Percentiles rank a stretch among this genome's conserved stretches.
These are phyloP conservation scores for Sporothrix sp. DNA, from an alignment of 2,329 filamentous ascomycete genomes.

Conservation along the genomic window DNA sequence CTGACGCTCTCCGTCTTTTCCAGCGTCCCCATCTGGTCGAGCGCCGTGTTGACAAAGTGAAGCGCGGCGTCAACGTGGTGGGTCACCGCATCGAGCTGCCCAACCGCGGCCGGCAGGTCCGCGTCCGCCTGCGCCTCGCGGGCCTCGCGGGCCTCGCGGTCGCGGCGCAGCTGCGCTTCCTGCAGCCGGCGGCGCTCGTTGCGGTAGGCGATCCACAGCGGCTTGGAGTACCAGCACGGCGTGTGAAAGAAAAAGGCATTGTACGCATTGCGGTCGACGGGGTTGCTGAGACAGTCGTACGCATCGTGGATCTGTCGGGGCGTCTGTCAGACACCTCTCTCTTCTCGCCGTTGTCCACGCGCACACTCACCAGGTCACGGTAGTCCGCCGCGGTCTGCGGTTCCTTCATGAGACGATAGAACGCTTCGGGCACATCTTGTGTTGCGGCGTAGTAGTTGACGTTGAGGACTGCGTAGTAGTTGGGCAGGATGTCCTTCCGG, in stretches of 20 bases:
- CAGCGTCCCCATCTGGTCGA: too few relatives aligned
- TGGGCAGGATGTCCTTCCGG: neutral
- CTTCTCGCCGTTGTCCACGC: neutral
- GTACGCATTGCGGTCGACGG: slow-evolving; percentile 5
- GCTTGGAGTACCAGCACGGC: slow-evolving; percentile 9
- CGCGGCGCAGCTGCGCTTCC: neutral
- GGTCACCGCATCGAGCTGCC: neutral
- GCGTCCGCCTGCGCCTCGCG: too few relatives aligned
- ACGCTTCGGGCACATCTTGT: neutral
- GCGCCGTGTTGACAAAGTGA: too few relatives aligned
- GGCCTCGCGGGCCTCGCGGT: neutral
- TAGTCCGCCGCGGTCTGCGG: neutral
- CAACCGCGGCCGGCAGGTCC: neutral
- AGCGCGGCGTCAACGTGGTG: too few relatives aligned
- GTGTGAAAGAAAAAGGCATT: slow-evolving; percentile 9
- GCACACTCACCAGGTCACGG: neutral
- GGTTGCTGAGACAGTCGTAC: slow-evolving; percentile 5
- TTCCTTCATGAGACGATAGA: neutral
- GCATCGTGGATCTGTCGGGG: slow-evolving; percentile 2
- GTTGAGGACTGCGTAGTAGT: slow-evolving; percentile 8
- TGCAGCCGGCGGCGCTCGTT: slow-evolving; percentile 3
- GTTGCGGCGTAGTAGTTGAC: neutral
- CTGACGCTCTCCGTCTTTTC: too few relatives aligned
- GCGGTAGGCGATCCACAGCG: slow-evolving; percentile 3
- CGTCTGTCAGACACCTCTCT: neutral